A percentile compares a stretch with the other conserved stretches of the same genome.
Evolutionary conservation across 257 asterid genomes (phyloP).

Genomic region (Echites panduratus): DNA sequence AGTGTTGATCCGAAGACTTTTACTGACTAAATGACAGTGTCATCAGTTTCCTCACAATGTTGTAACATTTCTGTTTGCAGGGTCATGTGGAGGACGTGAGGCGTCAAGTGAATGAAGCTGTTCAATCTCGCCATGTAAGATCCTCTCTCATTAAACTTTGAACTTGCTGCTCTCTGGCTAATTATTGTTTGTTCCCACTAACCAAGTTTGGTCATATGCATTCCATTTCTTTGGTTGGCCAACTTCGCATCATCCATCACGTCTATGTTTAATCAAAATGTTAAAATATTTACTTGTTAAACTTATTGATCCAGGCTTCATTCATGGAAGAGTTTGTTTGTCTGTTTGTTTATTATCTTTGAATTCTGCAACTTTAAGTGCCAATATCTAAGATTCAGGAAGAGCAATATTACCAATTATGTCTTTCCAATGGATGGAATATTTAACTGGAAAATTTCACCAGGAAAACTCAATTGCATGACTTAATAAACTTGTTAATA

Average conservation of each 20-base stretch:
- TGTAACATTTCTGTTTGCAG: constrained; percentile 36
- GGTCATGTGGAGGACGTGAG: constrained; percentile 90
- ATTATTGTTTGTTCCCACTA: background rate
- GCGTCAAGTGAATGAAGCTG: constrained; percentile 94
- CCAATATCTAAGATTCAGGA: background rate
- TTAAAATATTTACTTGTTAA: background rate
- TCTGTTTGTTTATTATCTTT: background rate
- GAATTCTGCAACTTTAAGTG: background rate
- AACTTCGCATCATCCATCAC: background rate
- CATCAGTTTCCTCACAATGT: constrained; percentile 8
- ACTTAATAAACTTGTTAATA: background rate
- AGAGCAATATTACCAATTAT: background rate
- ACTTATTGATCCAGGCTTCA: background rate
- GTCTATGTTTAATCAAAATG: background rate
- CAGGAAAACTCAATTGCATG: background rate
- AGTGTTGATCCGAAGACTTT: background rate
- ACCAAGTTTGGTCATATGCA: background rate
- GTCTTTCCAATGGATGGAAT: background rate
- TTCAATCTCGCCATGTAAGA: constrained; percentile 86
- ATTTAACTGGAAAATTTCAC: background rate
- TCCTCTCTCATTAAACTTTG: constrained; percentile 15
- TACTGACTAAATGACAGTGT: background rate
- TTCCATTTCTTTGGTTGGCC: background rate
- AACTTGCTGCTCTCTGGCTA: background rate
- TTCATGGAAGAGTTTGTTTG: background rate